phyloP scores from a whole-genome alignment of 1,139 yeast species.

The Petasospora rhodanensis region DNA sequence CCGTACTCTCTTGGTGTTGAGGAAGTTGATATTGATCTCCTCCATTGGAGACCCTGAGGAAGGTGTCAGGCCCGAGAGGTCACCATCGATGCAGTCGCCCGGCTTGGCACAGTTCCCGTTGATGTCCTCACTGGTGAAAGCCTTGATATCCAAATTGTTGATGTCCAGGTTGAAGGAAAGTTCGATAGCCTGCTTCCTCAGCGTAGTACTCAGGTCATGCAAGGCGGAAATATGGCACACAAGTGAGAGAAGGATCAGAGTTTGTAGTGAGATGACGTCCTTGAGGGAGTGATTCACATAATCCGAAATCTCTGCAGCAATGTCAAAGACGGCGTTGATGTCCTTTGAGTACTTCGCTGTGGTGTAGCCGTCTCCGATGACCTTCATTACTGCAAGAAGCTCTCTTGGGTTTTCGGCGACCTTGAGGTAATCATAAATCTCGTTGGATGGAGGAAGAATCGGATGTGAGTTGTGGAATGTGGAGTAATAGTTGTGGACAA shows the following conservation, averaged over 20 bases:
- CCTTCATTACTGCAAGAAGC: constrained; percentile 40
- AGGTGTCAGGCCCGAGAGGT: constrained; percentile 14
- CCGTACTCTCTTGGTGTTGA: constrained; percentile 26
- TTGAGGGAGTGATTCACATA: constrained; percentile 33
- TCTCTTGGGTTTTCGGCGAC: constrained; percentile 34
- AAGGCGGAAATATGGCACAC: constrained; percentile 44
- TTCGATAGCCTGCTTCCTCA: constrained; percentile 38
- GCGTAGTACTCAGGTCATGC: constrained; percentile 37
- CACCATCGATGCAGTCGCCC: neutral
- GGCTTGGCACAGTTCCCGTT: constrained; percentile 17
- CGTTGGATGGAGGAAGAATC: constrained; percentile 35
- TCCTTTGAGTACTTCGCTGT: constrained; percentile 30
- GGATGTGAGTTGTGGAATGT: constrained; percentile 42
- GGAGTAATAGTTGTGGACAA: constrained; percentile 35
- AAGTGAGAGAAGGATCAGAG: constrained; percentile 35
- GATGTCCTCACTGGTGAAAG: constrained; percentile 19
- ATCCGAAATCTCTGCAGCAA: constrained; percentile 34
- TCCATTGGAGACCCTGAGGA: constrained; percentile 10
- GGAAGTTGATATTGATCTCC: constrained; percentile 24
- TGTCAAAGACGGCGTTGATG: constrained; percentile 31
- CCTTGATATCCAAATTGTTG: constrained; percentile 31
- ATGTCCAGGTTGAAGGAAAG: constrained; percentile 34
- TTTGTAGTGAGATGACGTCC: constrained; percentile 41
- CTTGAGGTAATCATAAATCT: constrained; percentile 31
- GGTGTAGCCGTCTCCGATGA: constrained; percentile 43